A percentile compares a stretch with the other conserved stretches of the same genome.
Evolutionary conservation across 768 basidiomycete species (phyloP).

Genomic region (Lactifluus rugatus): DNA sequence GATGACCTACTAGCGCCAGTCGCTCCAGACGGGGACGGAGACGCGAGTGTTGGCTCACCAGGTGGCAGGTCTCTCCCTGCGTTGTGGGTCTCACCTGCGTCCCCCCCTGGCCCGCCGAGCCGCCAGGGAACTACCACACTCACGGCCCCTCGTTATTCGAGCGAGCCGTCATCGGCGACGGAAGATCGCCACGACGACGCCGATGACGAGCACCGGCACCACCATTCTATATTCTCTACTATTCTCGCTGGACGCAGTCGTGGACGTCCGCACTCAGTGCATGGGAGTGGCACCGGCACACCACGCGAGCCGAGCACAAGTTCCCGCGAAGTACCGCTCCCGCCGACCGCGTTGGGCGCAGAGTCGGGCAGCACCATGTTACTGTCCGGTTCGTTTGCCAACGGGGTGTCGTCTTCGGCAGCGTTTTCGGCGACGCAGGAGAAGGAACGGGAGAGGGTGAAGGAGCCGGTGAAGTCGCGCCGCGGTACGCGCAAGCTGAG

Average conservation of each 20-base stretch:
- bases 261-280: constrained; percentile 10
- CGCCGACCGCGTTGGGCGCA: background rate
- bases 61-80: background rate
- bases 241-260: background rate
- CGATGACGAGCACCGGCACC: background rate
- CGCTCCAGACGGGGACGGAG: background rate
- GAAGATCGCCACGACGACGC: background rate
- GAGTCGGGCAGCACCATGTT: background rate
- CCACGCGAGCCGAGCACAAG: background rate
- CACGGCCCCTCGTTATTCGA: background rate
- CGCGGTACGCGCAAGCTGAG: constrained; percentile 48
- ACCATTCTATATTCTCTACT: background rate
- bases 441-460: constrained; percentile 21
- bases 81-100: constrained; percentile 6
- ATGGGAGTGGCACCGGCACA: constrained; percentile 8
- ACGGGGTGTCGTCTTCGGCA: background rate
- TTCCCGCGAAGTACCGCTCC: background rate
- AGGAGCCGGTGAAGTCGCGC: constrained; percentile 31
- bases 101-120: background rate
- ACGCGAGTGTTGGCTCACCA: background rate
- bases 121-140: background rate
- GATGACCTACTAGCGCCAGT: background rate
- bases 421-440: background rate
- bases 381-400: background rate
- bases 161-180: background rate